Percentiles rank a stretch among this genome's conserved stretches.
phyloP scores from a whole-genome alignment of 306 rosid genomes.

The Prunus mongolica region DNA sequence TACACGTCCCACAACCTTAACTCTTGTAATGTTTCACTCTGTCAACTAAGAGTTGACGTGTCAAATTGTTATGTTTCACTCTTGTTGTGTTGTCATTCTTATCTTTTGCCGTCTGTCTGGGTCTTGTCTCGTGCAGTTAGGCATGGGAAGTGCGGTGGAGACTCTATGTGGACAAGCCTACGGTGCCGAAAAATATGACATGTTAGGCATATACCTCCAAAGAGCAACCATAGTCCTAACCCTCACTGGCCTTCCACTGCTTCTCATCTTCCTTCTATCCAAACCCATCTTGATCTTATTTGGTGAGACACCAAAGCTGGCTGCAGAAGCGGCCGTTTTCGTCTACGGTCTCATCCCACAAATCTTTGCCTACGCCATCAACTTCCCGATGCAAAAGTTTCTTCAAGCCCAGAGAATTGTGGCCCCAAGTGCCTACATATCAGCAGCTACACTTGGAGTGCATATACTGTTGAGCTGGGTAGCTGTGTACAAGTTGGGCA shows the following conservation, averaged over 20 bases:
- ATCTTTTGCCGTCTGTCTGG: neutral
- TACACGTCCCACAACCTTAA: neutral
- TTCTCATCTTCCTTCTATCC: constrained; percentile 37
- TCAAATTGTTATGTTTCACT: neutral
- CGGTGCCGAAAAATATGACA: constrained; percentile 54
- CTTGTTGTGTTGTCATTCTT: neutral
- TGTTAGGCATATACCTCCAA: constrained; percentile 71
- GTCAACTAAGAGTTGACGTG: too few species aligned
- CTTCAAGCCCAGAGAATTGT: constrained; percentile 76
- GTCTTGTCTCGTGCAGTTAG: constrained; percentile 37
- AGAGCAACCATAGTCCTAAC: constrained; percentile 45
- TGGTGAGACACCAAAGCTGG: constrained; percentile 30
- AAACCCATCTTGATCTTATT: constrained; percentile 42
- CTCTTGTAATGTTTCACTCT: too few species aligned
- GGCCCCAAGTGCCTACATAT: constrained; percentile 54
- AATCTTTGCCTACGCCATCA: constrained; percentile 64
- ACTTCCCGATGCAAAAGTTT: constrained; percentile 80
- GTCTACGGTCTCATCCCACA: constrained; percentile 78
- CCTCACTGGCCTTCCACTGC: constrained; percentile 47
- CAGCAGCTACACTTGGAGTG: constrained; percentile 38
- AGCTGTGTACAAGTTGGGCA: constrained; percentile 39
- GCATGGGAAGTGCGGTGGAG: constrained; percentile 91
- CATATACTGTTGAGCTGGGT: constrained; percentile 53
- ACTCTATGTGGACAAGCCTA: constrained; percentile 77
- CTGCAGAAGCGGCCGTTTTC: constrained; percentile 47